Conservation (phyloP, 169 alveolate species). For the Eimeria sp. region DNA sequence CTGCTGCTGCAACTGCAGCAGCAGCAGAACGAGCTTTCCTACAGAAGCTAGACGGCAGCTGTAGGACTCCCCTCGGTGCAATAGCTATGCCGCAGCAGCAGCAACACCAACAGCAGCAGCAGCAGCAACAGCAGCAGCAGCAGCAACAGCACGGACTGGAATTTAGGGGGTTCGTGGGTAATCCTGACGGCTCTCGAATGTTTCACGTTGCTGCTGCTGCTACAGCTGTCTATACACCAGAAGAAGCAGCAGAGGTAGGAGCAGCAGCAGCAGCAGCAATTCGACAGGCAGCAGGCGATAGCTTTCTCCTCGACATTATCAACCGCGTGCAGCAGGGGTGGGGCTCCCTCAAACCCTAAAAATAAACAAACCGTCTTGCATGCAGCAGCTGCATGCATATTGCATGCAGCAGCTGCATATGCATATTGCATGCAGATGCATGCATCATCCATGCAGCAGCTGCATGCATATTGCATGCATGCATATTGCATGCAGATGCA, state of each 20-base stretch:
- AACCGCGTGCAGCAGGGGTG: conserved; percentile 1
- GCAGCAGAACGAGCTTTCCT: conserved; percentile 86
- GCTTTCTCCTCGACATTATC: conserved; percentile 76
- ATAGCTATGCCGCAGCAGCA: conserved; percentile 16
- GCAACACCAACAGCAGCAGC: neutral
- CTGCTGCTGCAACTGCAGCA: conserved; percentile 27
- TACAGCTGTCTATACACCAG: conserved; percentile 19
- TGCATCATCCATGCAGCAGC: conserved; percentile 5
- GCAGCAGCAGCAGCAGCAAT: conserved; percentile 52
- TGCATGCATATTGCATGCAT: neutral
- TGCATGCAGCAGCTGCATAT: neutral
- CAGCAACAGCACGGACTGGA: neutral
- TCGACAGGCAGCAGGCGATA: conserved; percentile 78
- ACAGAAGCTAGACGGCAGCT: conserved; percentile 85
- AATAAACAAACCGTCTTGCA: neutral
- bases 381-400: neutral
- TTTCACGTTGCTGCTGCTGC: conserved; percentile 73
- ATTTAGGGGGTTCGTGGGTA: conserved; percentile 16
- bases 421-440: neutral
- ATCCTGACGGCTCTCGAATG: conserved; percentile 64
- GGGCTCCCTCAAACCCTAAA: conserved; percentile 13
- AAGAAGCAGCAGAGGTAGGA: conserved; percentile 41
- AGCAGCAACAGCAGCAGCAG: neutral
- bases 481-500: neutral
- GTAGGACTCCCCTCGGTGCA: conserved; percentile 87